These are phyloP conservation scores for Dryas drummondii DNA, from an alignment of 306 rosid genomes.

Conservation along the genomic window DNA sequence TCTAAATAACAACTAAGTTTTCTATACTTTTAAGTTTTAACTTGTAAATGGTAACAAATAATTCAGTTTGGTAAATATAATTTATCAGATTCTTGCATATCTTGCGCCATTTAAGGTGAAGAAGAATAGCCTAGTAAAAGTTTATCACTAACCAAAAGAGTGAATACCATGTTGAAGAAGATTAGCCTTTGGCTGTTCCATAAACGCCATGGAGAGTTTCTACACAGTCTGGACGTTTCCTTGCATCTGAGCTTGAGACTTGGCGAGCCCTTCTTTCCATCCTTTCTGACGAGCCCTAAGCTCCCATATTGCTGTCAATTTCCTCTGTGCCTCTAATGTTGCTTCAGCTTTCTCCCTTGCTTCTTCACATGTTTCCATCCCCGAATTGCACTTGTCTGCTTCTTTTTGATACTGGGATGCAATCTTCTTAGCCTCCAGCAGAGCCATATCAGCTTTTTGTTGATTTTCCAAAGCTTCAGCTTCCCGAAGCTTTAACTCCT, in stretches of 20 bases:
- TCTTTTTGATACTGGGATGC: conserved; percentile 96
- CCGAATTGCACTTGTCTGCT: conserved; percentile 98
- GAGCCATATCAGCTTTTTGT: conserved; percentile 81
- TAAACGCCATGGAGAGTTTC: conserved; percentile 15
- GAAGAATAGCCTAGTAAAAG: conserved; percentile 13
- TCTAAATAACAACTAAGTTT: conserved; percentile 25
- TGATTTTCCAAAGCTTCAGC: conserved; percentile 67
- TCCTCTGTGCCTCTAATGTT: conserved; percentile 61
- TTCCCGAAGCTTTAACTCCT: conserved; percentile 87
- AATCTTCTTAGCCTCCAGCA: conserved; percentile 93
- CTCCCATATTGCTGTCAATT: conserved; percentile 80
- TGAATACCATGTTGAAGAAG: conserved; percentile 25
- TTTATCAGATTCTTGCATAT: conserved; percentile 16
- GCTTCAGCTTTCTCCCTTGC: conserved; percentile 93
- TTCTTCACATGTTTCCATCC: conserved; percentile 98
- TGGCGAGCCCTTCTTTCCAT: conserved; percentile 83
- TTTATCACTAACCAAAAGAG: conserved; percentile 24
- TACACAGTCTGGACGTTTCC: conserved; percentile 66
- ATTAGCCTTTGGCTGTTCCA: conserved; percentile 31
- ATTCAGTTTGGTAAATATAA: conserved; percentile 15
- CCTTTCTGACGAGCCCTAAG: conserved; percentile 93
- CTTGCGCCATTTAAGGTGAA: conserved; percentile 13
- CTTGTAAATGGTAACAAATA: conserved; percentile 32
- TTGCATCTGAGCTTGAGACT: conserved; percentile 51
- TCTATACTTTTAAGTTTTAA: conserved; percentile 30